phyloP scores from a whole-genome alignment of 139 green algal species.

The Chlorella sp. region DNA sequence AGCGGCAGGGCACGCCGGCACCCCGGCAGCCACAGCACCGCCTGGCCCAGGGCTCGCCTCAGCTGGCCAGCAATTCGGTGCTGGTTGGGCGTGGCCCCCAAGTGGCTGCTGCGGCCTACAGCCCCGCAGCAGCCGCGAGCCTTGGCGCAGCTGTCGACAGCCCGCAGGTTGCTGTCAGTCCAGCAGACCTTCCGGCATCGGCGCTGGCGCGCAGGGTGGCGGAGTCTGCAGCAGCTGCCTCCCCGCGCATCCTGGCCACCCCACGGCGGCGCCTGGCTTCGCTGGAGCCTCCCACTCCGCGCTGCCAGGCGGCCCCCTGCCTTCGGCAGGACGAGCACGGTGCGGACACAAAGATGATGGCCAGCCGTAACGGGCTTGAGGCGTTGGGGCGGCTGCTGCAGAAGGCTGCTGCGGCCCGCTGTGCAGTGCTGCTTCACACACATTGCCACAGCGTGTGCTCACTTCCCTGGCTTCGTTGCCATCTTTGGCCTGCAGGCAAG shows the following conservation, averaged over 20 bases:
- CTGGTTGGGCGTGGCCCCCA: neutral
- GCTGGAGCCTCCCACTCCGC: neutral
- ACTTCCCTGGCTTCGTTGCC: neutral
- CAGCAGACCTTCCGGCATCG: neutral
- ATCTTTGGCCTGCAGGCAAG: neutral
- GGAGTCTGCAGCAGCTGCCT: neutral
- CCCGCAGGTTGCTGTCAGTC: too few relatives aligned
- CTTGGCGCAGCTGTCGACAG: too few relatives aligned
- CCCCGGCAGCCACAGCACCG: neutral
- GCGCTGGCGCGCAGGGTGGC: neutral
- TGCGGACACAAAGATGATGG: neutral
- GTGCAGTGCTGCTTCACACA: too few relatives aligned
- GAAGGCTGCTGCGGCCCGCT: too few relatives aligned
- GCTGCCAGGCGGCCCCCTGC: neutral
- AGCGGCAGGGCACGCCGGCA: neutral
- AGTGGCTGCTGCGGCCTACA: too few relatives aligned
- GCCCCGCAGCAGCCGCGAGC: too few relatives aligned
- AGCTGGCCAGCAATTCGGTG: neutral
- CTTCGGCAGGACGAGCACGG: neutral
- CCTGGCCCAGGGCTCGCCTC: neutral
- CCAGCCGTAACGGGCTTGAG: neutral
- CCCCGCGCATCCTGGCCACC: neutral
- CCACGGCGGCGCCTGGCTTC: neutral
- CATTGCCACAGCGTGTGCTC: too few relatives aligned
- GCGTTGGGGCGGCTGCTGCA: neutral